These are phyloP conservation scores for Apium graveolens DNA, from an alignment of 129 eudicot genomes.

Conservation along the genomic window DNA sequence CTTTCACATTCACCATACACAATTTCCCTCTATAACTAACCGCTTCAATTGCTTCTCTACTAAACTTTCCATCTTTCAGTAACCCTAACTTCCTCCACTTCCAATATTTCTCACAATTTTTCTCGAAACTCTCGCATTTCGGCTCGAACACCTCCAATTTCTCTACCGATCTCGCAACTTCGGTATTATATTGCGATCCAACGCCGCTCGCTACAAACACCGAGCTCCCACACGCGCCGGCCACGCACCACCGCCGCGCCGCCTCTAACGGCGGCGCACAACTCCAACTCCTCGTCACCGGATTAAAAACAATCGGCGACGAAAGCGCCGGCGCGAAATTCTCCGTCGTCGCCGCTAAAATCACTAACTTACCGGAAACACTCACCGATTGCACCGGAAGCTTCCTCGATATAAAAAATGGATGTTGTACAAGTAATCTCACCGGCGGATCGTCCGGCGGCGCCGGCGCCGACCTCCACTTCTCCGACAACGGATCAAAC, in stretches of 20 bases:
- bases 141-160: slow-evolving; percentile 16
- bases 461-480: slow-evolving; percentile 43
- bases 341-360: slow-evolving; percentile 56
- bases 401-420: slow-evolving; percentile 57
- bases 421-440: slow-evolving; percentile 53
- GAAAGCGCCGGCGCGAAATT: slow-evolving; percentile 54
- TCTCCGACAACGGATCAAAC: slow-evolving; percentile 56
- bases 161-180: slow-evolving; percentile 61
- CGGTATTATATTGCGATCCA: slow-evolving; percentile 45
- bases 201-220: slow-evolving; percentile 71
- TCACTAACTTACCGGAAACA: slow-evolving; percentile 34
- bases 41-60: slow-evolving; percentile 69
- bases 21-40: slow-evolving; percentile 67
- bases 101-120: background rate
- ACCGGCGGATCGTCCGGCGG: slow-evolving; percentile 30
- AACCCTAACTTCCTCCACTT: slow-evolving; percentile 42
- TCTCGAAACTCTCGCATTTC: background rate
- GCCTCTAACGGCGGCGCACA: slow-evolving; percentile 42
- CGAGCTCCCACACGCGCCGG: slow-evolving; percentile 36
- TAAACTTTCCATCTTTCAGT: slow-evolving; percentile 44
- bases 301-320: slow-evolving; percentile 53
- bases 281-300: slow-evolving; percentile 36
- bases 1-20: slow-evolving; percentile 71
- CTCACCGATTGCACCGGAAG: slow-evolving; percentile 56
- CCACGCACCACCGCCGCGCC: slow-evolving; percentile 76